Evolutionary conservation across 345 rosid genomes (phyloP), one percentile per base, ranked within the genome.

Genomic region (Eucalyptus erythrocorys): DNA sequence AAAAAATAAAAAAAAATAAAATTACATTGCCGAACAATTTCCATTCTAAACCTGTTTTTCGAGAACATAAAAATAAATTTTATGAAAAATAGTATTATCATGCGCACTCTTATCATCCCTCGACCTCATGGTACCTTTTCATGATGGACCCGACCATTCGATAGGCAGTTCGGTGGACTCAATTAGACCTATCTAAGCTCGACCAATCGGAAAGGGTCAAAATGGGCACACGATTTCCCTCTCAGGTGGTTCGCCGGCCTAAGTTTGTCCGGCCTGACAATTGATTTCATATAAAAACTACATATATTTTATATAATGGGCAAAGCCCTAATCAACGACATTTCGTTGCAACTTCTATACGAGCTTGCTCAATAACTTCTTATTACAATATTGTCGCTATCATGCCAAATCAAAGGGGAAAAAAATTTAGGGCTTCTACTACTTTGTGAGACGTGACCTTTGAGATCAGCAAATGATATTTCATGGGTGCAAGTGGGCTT

Each of bases 1-100:
- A 6, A 0, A 19, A 19, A n/a, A n/a, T n/a, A n/a, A 51, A 51
- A 51, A 3, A 19, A 51, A 51, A 17, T 51, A 3, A 51, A 17
- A 51, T 19, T 7, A 0, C 4, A 51, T 21, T 51, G 19, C 0
- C 2, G 21, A 50, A 51, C 0, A 1, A 19, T 19, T 51, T 19
- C 0, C 21, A 51, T 51, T 51, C 26, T 5, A 51, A 51, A 51
- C 2, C 1, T 21, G 4, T 51, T 51, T 51, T 0, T 0, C 1
- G 1, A 21, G 0, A 21, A 21, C 2, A 1, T 1, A 51, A 19
- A 6, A 51, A 51, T 51, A 51, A 2, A 51, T 51, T 0, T 21
- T 0, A 2, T 51, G 10, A 19, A 0, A 51, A 51, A 51, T 51
- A 1, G 0, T 16, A 51, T 7, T 7, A 7, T 51, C 57, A 19